phyloP scores from a whole-genome alignment of 768 basidiomycete genomes.

The Mrakia frigida region DNA sequence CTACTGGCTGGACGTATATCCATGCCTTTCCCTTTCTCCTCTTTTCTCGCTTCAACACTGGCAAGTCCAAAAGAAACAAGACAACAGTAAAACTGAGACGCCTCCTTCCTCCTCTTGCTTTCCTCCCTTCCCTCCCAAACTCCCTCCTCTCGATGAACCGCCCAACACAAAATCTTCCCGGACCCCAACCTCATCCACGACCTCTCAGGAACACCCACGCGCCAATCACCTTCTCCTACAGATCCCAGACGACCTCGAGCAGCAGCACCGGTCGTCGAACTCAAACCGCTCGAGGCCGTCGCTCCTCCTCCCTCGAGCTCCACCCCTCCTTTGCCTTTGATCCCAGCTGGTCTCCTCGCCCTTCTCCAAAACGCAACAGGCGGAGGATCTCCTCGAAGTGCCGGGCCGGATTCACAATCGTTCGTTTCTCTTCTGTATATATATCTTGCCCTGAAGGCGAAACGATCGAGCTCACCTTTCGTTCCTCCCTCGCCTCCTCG shows the following conservation, averaged over 20 bases:
- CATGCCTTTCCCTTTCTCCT: conserved; percentile 8
- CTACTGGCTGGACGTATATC: conserved; percentile 12
- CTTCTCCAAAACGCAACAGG: conserved; percentile 4
- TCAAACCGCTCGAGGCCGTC: background rate
- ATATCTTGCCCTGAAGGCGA: background rate
- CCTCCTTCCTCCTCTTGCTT: background rate
- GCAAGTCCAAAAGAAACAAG: background rate
- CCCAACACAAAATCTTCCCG: background rate
- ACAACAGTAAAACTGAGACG: conserved; percentile 14
- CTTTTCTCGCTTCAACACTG: background rate
- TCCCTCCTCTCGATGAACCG: background rate
- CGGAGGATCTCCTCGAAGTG: background rate
- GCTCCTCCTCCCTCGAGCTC: background rate
- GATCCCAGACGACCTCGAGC: conserved; percentile 6
- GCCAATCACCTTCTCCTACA: background rate
- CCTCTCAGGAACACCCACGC: background rate
- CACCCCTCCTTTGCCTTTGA: background rate
- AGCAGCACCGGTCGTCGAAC: background rate
- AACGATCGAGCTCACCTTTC: background rate
- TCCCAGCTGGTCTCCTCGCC: conserved; percentile 1
- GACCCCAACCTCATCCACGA: background rate
- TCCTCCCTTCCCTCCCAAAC: background rate
- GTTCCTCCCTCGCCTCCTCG: background rate
- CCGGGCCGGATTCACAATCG: background rate
- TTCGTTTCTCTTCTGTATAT: background rate